phyloP scores from a whole-genome alignment of 202 grass and related monocot species.

The Saccharum hybrid region DNA sequence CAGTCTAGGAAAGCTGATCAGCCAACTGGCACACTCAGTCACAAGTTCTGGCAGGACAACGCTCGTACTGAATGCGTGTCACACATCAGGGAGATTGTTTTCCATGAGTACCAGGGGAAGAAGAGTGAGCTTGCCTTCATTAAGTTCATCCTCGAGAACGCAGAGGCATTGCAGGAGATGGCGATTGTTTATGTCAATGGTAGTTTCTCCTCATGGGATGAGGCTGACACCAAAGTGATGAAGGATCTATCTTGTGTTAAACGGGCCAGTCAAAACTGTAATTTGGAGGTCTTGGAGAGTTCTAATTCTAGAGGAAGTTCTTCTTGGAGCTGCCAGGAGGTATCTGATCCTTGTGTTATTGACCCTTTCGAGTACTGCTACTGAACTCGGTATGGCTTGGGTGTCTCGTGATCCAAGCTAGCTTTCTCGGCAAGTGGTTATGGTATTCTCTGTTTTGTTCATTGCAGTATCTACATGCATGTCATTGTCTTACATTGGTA shows the following conservation, averaged over 20 bases:
- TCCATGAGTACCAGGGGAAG: neutral
- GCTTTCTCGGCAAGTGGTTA: neutral
- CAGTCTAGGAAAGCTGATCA: slow-evolving; percentile 29
- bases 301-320: neutral
- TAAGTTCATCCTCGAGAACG: slow-evolving; percentile 4
- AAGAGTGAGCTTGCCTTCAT: slow-evolving; percentile 1
- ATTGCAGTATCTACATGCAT: neutral
- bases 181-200: neutral
- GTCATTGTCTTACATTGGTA: neutral
- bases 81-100: neutral
- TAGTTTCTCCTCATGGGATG: neutral
- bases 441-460: neutral
- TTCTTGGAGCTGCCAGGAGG: slow-evolving; percentile 10
- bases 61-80: neutral
- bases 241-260: neutral
- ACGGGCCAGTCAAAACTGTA: neutral
- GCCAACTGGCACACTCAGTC: neutral
- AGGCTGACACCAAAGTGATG: neutral
- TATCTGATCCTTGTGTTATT: slow-evolving; percentile 12
- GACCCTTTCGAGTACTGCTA: slow-evolving; percentile 17
- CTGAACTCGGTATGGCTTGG: neutral
- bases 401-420: slow-evolving; percentile 19
- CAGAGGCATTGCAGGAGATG: slow-evolving; percentile 22
- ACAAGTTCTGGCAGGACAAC: slow-evolving; percentile 2
- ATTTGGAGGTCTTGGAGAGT: neutral